These are phyloP conservation scores for Boletellus ananiceps DNA, from an alignment of 768 basidiomycete genomes.

Conservation along the genomic window DNA sequence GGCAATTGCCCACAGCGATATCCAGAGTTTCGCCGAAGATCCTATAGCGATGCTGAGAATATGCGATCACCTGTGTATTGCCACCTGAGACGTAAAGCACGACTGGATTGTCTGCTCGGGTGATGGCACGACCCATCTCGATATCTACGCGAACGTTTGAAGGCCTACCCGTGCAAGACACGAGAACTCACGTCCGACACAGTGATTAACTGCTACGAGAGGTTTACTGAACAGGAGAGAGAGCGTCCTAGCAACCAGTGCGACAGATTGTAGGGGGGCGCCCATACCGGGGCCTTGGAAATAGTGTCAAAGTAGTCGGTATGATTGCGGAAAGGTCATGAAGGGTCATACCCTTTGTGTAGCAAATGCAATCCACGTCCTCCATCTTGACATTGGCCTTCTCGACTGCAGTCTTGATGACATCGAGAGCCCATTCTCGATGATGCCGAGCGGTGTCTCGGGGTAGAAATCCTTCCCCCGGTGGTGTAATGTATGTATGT, in stretches of 20 bases:
- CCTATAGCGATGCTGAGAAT: conserved; percentile 93
- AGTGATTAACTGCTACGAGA: conserved; percentile 97
- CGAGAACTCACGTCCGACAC: conserved; percentile 79
- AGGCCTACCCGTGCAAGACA: neutral
- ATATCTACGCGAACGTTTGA: conserved; percentile 60
- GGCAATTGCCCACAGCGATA: conserved; percentile 98
- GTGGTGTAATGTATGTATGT: conserved; percentile 98
- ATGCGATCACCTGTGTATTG: conserved; percentile 98
- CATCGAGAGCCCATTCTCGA: conserved; percentile 82
- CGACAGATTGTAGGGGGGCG: conserved; percentile 92
- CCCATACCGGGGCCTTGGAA: conserved; percentile 96
- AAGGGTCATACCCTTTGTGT: conserved; percentile 77
- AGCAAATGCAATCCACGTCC: conserved; percentile 92
- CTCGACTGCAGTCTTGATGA: conserved; percentile 72
- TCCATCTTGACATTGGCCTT: conserved; percentile 66
- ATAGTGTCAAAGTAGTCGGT: neutral
- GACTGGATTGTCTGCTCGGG: conserved; percentile 90
- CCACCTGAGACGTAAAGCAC: conserved; percentile 98
- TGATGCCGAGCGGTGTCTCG: conserved; percentile 95
- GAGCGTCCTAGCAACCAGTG: conserved; percentile 86
- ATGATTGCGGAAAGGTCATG: neutral
- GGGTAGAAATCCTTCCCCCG: conserved; percentile 96
- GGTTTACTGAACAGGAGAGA: conserved; percentile 87
- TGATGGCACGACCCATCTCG: conserved; percentile 96
- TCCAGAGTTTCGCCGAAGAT: conserved; percentile 99